Evolutionary conservation across 192 early-diverging fungal species (phyloP), one percentile per base, ranked within the genome.

Genomic region (Coemansia furcata): DNA sequence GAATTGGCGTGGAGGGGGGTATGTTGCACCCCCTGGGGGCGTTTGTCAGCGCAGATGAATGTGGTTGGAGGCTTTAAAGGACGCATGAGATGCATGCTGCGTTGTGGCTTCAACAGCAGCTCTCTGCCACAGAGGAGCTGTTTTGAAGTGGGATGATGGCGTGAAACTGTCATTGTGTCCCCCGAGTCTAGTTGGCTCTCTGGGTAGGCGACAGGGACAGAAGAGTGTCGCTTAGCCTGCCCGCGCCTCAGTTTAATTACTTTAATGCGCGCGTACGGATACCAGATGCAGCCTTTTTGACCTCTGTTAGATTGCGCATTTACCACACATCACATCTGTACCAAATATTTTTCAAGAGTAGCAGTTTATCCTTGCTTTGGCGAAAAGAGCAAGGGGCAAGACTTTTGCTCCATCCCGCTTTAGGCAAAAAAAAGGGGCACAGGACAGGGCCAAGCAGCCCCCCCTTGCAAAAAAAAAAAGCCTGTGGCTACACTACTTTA

Each of bases 41-140:
- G 17, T 47, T 47, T n/a, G 46, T 47, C n/a, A n/a, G 46, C 21
- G 54, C 30, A 32, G 32, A 57, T 57, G 54, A 33, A 35, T 35
- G 54, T 35, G 29, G 17, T 57, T 30, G 54, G 29, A 54, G 50
- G 50, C 50, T 54, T 54, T 26, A 54, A 54, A n/a, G 54, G 32
- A 57, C 54, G 54, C 54, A 57, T 57, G 54, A 57, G 54, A 12
- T 57, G 54, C 54, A 57, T 33, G 54, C 30, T 1, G 54, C 54
- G 54, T 17, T 57, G 54, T 57, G 54, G 54, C 54, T 57, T 57
- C 54, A 57, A 57, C 54, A 17, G 12, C 54, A 35, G 54, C 54
- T 15, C 46, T 47, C 21, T 47, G 46, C 46, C 46, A 47, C 21
- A 47, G 46, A 21, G 10, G 46, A 47, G 46, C 46, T 47, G 46